Conservation (phyloP, 148 eudicot species). For the Nepenthes mirabilis region DNA sequence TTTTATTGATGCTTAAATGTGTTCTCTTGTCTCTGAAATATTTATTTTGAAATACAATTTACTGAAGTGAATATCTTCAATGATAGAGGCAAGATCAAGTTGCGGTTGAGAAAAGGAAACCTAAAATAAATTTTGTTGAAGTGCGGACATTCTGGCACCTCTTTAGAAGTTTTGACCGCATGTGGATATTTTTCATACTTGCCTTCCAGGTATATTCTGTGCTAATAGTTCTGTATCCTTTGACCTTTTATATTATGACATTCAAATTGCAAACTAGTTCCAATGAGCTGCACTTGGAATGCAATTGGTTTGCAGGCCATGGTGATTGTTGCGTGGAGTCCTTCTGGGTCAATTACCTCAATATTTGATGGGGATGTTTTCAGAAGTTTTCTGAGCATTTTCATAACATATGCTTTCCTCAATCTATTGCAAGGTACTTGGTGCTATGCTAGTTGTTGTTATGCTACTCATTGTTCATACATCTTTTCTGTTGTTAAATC, state of each 20-base stretch:
- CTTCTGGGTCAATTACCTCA: slow-evolving; percentile 42
- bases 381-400: slow-evolving; percentile 71
- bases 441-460: background rate
- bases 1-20: background rate
- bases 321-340: slow-evolving; percentile 88
- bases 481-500: background rate
- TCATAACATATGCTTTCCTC: slow-evolving; percentile 78
- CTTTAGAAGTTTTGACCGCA: slow-evolving; percentile 80
- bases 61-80: slow-evolving; percentile 4
- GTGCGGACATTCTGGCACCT: slow-evolving; percentile 89
- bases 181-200: slow-evolving; percentile 84
- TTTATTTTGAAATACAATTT: background rate
- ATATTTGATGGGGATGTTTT: slow-evolving; percentile 57
- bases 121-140: slow-evolving; percentile 91
- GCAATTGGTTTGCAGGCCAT: slow-evolving; percentile 44
- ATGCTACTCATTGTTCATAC: background rate
- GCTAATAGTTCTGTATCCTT: slow-evolving; percentile 2
- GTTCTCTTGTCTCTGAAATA: background rate
- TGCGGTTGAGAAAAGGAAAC: slow-evolving; percentile 51
- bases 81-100: slow-evolving; percentile 44
- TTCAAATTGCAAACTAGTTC: background rate
- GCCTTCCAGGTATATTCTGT: slow-evolving; percentile 70
- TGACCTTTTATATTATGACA: background rate
- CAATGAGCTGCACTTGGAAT: background rate
- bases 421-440: slow-evolving; percentile 77